Percentiles rank a stretch among this genome's conserved stretches.
phyloP scores from a whole-genome alignment of 1,284 basidiomycete genomes.

The Lentinula novae-zelandiae region DNA sequence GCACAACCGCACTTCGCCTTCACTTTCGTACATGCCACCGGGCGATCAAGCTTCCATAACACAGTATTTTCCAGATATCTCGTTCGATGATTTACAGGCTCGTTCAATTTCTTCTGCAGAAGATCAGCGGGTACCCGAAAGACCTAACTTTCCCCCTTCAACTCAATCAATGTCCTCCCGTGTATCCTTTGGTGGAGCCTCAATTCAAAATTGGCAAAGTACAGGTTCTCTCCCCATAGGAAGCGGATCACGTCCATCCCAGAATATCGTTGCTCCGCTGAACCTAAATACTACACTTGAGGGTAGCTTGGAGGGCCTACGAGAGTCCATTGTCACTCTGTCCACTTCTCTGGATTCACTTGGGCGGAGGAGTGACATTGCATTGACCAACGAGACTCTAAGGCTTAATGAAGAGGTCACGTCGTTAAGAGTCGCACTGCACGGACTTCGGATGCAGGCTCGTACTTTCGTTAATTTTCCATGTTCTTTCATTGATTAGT shows the following conservation, averaged over 20 bases:
- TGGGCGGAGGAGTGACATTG: slow-evolving; percentile 59
- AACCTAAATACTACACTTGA: slow-evolving; percentile 58
- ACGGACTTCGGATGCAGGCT: slow-evolving; percentile 81
- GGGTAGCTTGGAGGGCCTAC: slow-evolving; percentile 53
- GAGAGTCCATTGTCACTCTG: slow-evolving; percentile 57
- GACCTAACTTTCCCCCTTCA: neutral
- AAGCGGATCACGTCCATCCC: slow-evolving; percentile 11
- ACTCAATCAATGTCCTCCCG: neutral
- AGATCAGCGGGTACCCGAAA: neutral
- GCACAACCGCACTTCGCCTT: slow-evolving; percentile 18
- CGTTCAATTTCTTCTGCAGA: slow-evolving; percentile 4
- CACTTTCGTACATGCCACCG: slow-evolving; percentile 10
- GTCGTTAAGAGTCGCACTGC: slow-evolving; percentile 67
- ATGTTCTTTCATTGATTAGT: neutral
- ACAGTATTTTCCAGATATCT: slow-evolving; percentile 5
- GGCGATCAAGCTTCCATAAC: slow-evolving; percentile 17
- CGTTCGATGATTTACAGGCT: neutral
- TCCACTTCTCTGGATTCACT: slow-evolving; percentile 61
- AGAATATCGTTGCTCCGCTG: slow-evolving; percentile 46
- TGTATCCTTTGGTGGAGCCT: neutral
- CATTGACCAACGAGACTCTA: slow-evolving; percentile 67
- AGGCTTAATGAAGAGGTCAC: slow-evolving; percentile 75
- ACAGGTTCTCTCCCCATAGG: slow-evolving; percentile 22
- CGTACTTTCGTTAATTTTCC: slow-evolving; percentile 16
- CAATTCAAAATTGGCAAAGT: slow-evolving; percentile 12